Evolutionary conservation across 2,329 filamentous ascomycete species (phyloP), one percentile per base, ranked within the genome.

Genomic region (Thermomyces lanuginosus): DNA sequence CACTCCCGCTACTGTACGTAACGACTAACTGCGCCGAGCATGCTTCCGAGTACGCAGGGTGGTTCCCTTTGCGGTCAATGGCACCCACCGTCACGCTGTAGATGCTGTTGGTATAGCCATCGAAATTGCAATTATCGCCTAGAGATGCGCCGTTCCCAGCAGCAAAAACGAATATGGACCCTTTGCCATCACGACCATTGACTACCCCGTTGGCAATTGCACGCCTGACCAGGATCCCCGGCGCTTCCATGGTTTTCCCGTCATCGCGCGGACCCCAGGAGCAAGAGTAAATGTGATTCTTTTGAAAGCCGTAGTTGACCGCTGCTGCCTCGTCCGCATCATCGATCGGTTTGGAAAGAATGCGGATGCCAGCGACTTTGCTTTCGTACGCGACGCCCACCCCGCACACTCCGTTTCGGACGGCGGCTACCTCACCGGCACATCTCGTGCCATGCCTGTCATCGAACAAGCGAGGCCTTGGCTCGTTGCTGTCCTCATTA

Each of bases 61-160:
- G 86, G n/a, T 69, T 55, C 20, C 86, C 84, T 39, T 77, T 72
- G 32, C 81, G 68, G 49, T 93, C 84, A 35, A 98, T 76, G 17
- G 86, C 86, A 19, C 89, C 89, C 10, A 98, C 83, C 0, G 84
- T 92, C 42, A 98, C 89, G 50, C 83, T 93, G 64, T 95, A 98
- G 42, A 98, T 98, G 48, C 84, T 93, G 61, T 98, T 98, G 33
- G 89, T 98, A 56, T 98, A 98, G 20, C 89, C 89, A 48, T 98
- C 89, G 49, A 98, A 98, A 51, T 98, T 98, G 66, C 89, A 98
- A 55, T 98, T 95, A 51, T 98, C 89, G 24, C 80, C 84, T 37
- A 63, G 71, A 3, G 64, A 62, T 6, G 86, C 91, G 31, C 89
- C 89, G 46, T 98, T 98, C 32, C 89, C 89, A 38, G 86, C 84